Percentiles rank a stretch among this genome's conserved stretches.
phyloP scores from a whole-genome alignment of 2,329 filamentous ascomycete species.

The Fusarium concolor region DNA sequence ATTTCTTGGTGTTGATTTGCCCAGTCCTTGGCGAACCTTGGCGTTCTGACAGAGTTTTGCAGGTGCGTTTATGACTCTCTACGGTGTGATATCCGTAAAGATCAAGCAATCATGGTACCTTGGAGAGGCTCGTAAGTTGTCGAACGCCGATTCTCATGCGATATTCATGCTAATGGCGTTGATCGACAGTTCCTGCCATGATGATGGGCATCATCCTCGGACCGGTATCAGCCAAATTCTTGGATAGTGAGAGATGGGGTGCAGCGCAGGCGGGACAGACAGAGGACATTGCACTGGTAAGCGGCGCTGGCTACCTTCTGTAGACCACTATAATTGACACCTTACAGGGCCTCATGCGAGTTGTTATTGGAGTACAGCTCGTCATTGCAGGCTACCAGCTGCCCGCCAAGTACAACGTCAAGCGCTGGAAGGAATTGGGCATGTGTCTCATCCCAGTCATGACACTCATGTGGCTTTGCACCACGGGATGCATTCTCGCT shows the following conservation, averaged over 20 bases:
- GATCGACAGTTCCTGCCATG: slow-evolving; percentile 64
- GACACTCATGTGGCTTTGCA: slow-evolving; percentile 71
- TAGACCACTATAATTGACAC: background rate
- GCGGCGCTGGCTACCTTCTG: background rate
- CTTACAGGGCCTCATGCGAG: slow-evolving; percentile 61
- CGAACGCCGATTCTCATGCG: background rate
- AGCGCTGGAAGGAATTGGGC: slow-evolving; percentile 64
- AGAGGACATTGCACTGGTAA: slow-evolving; percentile 55
- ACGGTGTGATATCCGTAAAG: slow-evolving; percentile 63
- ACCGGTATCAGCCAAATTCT: slow-evolving; percentile 64
- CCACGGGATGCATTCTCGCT: slow-evolving; percentile 65
- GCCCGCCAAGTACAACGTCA: slow-evolving; percentile 64
- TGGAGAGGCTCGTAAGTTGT: slow-evolving; percentile 63
- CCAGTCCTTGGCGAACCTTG: slow-evolving; percentile 16
- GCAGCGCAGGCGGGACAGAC: slow-evolving; percentile 46
- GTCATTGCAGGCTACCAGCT: slow-evolving; percentile 72
- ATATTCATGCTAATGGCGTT: background rate
- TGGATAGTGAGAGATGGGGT: slow-evolving; percentile 55
- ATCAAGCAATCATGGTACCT: slow-evolving; percentile 66
- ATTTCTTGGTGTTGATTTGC: background rate
- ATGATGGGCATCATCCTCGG: slow-evolving; percentile 65
- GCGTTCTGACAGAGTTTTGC: slow-evolving; percentile 16
- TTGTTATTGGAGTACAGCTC: slow-evolving; percentile 72
- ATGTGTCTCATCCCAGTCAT: slow-evolving; percentile 69
- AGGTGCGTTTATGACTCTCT: slow-evolving; percentile 62